Evolutionary conservation across 495 filamentous ascomycete genomes (phyloP).

Genomic region (Penicillium goetzii): DNA sequence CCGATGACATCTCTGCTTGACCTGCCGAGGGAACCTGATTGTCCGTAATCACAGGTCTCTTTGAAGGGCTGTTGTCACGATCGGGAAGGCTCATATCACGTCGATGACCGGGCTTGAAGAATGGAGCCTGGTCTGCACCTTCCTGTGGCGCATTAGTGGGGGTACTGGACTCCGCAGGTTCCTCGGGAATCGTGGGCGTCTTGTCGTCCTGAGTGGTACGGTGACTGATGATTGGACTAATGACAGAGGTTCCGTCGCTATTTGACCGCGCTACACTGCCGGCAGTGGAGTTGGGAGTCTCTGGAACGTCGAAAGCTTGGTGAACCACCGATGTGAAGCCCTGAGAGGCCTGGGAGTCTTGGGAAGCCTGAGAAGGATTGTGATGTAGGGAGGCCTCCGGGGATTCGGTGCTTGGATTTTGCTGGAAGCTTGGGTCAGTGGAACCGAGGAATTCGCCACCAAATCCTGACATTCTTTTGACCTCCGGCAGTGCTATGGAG

Average conservation of each 20-base stretch:
- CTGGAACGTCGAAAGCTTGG: slow-evolving; percentile 69
- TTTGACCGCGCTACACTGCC: slow-evolving; percentile 60
- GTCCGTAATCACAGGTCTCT: slow-evolving; percentile 55
- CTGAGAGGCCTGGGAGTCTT: slow-evolving; percentile 27
- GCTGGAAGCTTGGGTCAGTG: slow-evolving; percentile 22
- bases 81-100: slow-evolving; percentile 65
- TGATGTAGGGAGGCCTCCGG: slow-evolving; percentile 49
- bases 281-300: slow-evolving; percentile 57
- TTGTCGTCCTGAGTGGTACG: slow-evolving; percentile 43
- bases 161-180: slow-evolving; percentile 44
- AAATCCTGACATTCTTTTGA: slow-evolving; percentile 68
- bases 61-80: slow-evolving; percentile 64
- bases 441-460: slow-evolving; percentile 47
- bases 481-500: slow-evolving; percentile 56
- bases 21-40: slow-evolving; percentile 46
- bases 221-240: slow-evolving; percentile 70
- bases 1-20: slow-evolving; percentile 47
- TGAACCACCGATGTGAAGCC: slow-evolving; percentile 71
- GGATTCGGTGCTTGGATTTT: slow-evolving; percentile 19
- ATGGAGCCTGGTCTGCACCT: slow-evolving; percentile 19
- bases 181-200: slow-evolving; percentile 63
- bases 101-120: slow-evolving; percentile 61
- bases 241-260: slow-evolving; percentile 65
- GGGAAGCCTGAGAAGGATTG: slow-evolving; percentile 49
- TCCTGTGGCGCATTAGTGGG: slow-evolving; percentile 33